These are phyloP conservation scores for Termitomyces sp. DNA, from an alignment of 1,284 basidiomycete species.

Conservation along the genomic window DNA sequence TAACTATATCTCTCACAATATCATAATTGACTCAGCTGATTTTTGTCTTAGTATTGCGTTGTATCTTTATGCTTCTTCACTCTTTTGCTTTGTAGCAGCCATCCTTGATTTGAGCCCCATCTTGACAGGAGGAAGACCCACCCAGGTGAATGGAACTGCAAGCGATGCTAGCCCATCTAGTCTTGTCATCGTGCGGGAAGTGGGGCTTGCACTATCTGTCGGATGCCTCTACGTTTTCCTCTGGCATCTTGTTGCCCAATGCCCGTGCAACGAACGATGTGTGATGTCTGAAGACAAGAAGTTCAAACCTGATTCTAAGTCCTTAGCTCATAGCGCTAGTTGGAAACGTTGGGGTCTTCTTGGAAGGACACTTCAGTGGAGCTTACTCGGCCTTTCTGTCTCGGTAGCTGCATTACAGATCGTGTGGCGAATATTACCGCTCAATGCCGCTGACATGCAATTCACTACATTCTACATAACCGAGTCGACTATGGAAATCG, in stretches of 20 bases:
- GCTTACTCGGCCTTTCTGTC: constrained; percentile 40
- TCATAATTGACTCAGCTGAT: not conserved
- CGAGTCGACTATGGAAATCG: constrained; percentile 53
- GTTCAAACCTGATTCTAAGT: constrained; percentile 5
- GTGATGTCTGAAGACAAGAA: constrained; percentile 14
- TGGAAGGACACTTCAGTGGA: constrained; percentile 50
- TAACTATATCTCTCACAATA: not conserved
- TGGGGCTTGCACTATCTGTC: constrained; percentile 51
- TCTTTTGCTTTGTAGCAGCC: constrained; percentile 58
- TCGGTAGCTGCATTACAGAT: constrained; percentile 53
- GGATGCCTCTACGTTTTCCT: constrained; percentile 62
- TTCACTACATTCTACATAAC: constrained; percentile 52
- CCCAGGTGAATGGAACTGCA: constrained; percentile 22
- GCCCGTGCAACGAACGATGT: constrained; percentile 44
- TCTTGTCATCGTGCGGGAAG: constrained; percentile 52
- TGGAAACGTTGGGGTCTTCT: constrained; percentile 61
- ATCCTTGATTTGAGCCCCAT: constrained; percentile 62
- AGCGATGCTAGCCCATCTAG: constrained; percentile 26
- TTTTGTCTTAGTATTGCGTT: constrained; percentile 37
- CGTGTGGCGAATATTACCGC: constrained; percentile 52
- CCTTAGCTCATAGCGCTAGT: constrained; percentile 44
- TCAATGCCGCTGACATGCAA: constrained; percentile 28
- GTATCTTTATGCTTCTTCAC: constrained; percentile 52
- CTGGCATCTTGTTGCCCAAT: constrained; percentile 59
- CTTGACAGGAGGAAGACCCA: constrained; percentile 35